Evolutionary conservation across 345 rosid species (phyloP), one percentile per base, ranked within the genome.

Genomic region (Rhodamnia argentea): DNA sequence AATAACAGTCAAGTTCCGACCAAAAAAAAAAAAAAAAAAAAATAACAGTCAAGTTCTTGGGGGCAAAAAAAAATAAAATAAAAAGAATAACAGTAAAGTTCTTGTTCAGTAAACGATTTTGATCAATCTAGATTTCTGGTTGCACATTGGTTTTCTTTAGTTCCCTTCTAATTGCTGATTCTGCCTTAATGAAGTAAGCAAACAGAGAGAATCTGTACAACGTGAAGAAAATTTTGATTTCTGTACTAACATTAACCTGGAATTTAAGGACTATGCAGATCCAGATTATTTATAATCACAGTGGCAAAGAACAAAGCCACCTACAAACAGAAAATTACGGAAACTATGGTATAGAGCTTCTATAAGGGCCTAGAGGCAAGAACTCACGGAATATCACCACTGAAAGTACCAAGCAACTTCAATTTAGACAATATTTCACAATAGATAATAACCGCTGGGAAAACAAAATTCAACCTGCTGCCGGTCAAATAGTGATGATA

Each of bases 401-500:
- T 55, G 60, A 55, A 18, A 52, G 10, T 55, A 26, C 59, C 62
- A 52, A 55, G 23, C 85, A 29, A 11, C 52, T 58, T 23, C 64
- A 55, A 50, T 47, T 24, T 6, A 82, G 62, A 83, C n/a, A 83
- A 83, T 11, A 53, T 20, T 60, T 70, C 22, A 64, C 6, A 13
- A 37, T 37, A 70, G 13, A 70, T 8, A 29, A 70, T 70, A 74
- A 83, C 27, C 74, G 60, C 54, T 56, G 58, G 84, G 70, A 55
- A 15, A 85, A 52, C 52, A 58, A 15, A 51, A 54, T 37, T 50
- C 57, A 89, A 96, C 98, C 98, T 96, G 98, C 84, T 88, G 92
- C 88, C 98, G 90, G 84, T 96, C 98, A 92, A 96, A 96, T 86
- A 96, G 89, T 70, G 95, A 96, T 56, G 98, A 94, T 83, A 96